Base-by-base conservation (phyloP, 345 rosid genomes). In the Lumnitzera racemosa region DNA sequence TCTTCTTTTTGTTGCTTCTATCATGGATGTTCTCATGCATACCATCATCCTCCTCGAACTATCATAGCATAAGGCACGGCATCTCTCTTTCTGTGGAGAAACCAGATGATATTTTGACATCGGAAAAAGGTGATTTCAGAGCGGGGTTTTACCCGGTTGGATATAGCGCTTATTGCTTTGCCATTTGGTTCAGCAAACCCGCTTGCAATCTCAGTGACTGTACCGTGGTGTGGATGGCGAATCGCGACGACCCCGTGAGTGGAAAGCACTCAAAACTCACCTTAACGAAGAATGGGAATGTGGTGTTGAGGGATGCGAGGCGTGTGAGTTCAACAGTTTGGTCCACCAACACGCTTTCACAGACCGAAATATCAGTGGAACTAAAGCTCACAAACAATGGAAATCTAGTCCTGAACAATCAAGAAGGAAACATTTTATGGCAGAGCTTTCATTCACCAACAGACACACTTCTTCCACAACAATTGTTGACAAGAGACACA, bases 361-460 rank as follows among this genome's bases (percentile, higher is more conserved):
- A 25, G 43, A 49, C 50, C 14, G 5, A 15, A 50, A 23, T 50
- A 12, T 12, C 31, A 20, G 9, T 6, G 11, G 29, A 23, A 17
- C 31, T 71, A 25, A 27, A 54, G 5, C 76, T 75, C 29, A 48
- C 23, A 1, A 59, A 75, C 67, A 49, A 27, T 1, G 76, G 80
- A 15, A 75, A 75, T 53, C 70, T 71, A 36, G 73, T 71, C 23
- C 68, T 71, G 20, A n/a, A 24, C n/a, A 23, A 11, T 16, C 16
- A n/a, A 13, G 27, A 15, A 16, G 53, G 17, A 24, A 20, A 41
- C 6, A 20, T 41, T 15, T 47, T 69, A 13, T 75, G 80, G 76
- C 63, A 79, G 56, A 79, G 78, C 65, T 79, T 79, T 49, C 47
- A 61, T 51, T 68, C 59, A 7, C 80, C 83, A 0, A 79, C 76